Percentiles rank a stretch among this genome's conserved stretches.
Evolutionary conservation across 306 rosid genomes (phyloP).

Genomic region (Sicyos baderoa): DNA sequence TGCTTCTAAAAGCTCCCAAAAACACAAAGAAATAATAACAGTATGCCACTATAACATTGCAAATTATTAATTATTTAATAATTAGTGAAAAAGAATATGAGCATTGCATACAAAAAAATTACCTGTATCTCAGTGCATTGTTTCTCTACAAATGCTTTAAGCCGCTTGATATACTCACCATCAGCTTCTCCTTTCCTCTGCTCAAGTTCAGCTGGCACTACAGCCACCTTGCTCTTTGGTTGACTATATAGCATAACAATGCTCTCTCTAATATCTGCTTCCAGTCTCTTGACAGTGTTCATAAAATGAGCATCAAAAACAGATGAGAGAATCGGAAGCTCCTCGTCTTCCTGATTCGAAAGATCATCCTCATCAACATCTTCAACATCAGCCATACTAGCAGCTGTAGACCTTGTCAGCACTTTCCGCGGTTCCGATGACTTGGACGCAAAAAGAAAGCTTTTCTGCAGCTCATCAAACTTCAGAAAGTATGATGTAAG

Average conservation of each 20-base stretch:
- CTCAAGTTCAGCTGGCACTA: constrained; percentile 87
- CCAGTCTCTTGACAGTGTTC: constrained; percentile 47
- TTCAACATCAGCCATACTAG: constrained; percentile 77
- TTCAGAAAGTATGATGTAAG: constrained; percentile 70
- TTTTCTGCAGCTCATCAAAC: constrained; percentile 78
- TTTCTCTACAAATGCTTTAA: constrained; percentile 74
- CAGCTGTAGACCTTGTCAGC: constrained; percentile 71
- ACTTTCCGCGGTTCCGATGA: constrained; percentile 42
- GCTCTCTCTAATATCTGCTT: constrained; percentile 63
- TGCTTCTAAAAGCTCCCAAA: neutral
- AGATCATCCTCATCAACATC: constrained; percentile 45
- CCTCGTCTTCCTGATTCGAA: constrained; percentile 45
- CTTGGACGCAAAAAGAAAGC: constrained; percentile 44
- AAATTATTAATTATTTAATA: neutral
- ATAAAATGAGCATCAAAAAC: constrained; percentile 61
- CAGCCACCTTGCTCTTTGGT: constrained; percentile 78
- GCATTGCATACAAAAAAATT: neutral
- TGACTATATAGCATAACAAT: constrained; percentile 71
- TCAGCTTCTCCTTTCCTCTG: constrained; percentile 73
- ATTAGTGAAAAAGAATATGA: constrained; percentile 13
- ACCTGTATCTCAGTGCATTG: constrained; percentile 95
- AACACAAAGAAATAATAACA: neutral
- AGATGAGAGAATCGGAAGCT: constrained; percentile 68
- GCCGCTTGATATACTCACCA: constrained; percentile 68
- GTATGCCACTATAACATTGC: neutral